phyloP scores from a whole-genome alignment of 148 eudicot species.

The Euryodendron excelsum region DNA sequence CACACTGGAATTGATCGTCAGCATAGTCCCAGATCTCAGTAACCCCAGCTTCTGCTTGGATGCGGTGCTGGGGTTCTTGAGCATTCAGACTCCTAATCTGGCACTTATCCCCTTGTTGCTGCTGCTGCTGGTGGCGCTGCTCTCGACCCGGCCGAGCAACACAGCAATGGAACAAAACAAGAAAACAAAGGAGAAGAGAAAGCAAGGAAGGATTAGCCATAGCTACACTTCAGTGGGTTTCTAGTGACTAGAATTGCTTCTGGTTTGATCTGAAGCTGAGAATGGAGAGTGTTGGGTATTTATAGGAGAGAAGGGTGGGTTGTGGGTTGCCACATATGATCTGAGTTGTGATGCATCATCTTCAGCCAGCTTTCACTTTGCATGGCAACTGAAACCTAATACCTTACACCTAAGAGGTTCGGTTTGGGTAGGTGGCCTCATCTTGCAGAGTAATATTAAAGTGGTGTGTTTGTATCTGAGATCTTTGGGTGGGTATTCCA shows the following conservation, averaged over 20 bases:
- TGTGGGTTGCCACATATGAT: conserved; percentile 34
- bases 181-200: conserved; percentile 23
- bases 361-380: conserved; percentile 41
- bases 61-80: conserved; percentile 40
- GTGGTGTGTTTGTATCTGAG: not conserved
- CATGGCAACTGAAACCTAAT: conserved; percentile 28
- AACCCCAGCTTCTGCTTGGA: conserved; percentile 59
- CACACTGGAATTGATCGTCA: conserved; percentile 59
- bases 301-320: conserved; percentile 29
- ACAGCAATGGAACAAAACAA: conserved; percentile 38
- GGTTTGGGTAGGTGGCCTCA: conserved; percentile 31
- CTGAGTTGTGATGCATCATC: not conserved
- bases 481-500: not conserved
- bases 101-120: conserved; percentile 42
- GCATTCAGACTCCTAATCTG: conserved; percentile 42
- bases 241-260: too few species aligned
- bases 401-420: conserved; percentile 35
- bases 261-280: conserved; percentile 32
- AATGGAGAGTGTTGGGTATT: conserved; percentile 28
- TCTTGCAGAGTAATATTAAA: not conserved
- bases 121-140: not conserved
- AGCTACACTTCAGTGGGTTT: too few species aligned
- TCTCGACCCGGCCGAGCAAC: conserved; percentile 8
- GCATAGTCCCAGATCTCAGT: conserved; percentile 62
- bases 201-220: conserved; percentile 45